These are phyloP conservation scores for Hura crepitans DNA, from an alignment of 441 rosid species.

Conservation along the genomic window DNA sequence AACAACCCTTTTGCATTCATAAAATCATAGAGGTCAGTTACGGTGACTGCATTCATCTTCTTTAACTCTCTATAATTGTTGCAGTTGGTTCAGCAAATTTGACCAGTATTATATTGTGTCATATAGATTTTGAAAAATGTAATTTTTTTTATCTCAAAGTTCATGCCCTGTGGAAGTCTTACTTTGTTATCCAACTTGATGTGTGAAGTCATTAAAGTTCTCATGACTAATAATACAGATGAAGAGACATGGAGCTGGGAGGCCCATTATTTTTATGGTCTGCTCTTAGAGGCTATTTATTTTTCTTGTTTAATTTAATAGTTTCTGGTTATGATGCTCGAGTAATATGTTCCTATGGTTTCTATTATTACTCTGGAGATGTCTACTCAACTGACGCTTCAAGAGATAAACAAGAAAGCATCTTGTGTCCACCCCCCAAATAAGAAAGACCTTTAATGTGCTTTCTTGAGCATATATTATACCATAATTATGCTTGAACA, in stretches of 20 bases:
- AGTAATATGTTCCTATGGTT: not conserved
- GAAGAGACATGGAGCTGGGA: conserved; percentile 97
- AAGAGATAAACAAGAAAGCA: not conserved
- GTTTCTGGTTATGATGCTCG: conserved; percentile 2
- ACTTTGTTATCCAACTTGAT: conserved; percentile 72
- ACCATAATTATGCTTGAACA: not conserved
- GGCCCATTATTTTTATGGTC: conserved; percentile 82
- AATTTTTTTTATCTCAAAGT: conserved; percentile 17
- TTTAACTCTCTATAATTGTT: not conserved
- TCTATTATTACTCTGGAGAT: too few relatives aligned
- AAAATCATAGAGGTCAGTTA: conserved; percentile 67
- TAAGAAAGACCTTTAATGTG: too few relatives aligned
- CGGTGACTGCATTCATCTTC: conserved; percentile 14
- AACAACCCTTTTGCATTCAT: conserved; percentile 62
- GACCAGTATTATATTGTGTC: too few relatives aligned
- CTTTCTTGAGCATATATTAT: not conserved
- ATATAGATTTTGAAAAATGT: too few relatives aligned
- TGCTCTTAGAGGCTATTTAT: conserved; percentile 11
- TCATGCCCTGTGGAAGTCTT: conserved; percentile 87
- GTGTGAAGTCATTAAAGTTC: conserved; percentile 87
- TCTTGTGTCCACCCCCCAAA: too few relatives aligned
- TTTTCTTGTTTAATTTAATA: conserved; percentile 47
- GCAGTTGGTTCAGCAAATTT: conserved; percentile 6
- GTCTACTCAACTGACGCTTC: not conserved
- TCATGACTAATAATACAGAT: conserved; percentile 52